These are phyloP conservation scores for Dichotomopilus funicola DNA, from an alignment of 2,329 filamentous ascomycete genomes.

Conservation along the genomic window DNA sequence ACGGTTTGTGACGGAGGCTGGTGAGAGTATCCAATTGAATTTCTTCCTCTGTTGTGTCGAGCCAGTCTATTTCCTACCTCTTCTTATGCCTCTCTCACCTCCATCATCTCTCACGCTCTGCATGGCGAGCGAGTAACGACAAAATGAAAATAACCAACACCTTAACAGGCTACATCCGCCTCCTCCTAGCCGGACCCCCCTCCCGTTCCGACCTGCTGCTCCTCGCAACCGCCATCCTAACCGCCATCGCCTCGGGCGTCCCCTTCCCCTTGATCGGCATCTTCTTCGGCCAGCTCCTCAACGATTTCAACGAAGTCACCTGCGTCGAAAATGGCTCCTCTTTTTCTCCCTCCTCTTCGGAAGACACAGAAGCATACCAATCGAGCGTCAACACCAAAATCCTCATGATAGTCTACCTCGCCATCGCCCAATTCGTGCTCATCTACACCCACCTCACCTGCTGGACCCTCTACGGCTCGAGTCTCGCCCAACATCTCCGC, in stretches of 20 bases:
- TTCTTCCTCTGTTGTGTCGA: no score
- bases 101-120: no score
- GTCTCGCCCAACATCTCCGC: constrained; percentile 56
- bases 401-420: constrained; percentile 56
- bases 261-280: constrained; percentile 51
- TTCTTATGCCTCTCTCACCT: no score
- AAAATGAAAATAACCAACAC: constrained; percentile 18
- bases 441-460: constrained; percentile 60
- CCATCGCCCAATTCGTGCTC: constrained; percentile 55
- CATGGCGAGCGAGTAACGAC: no score
- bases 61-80: no score
- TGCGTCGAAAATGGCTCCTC: constrained; percentile 28
- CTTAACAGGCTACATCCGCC: constrained; percentile 17
- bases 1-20: no score
- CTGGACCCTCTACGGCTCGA: constrained; percentile 59
- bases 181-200: constrained; percentile 19
- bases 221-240: constrained; percentile 16
- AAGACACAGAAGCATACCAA: constrained; percentile 9
- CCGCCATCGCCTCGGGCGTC: constrained; percentile 31
- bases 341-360: not conserved
- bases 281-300: constrained; percentile 47
- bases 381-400: constrained; percentile 33
- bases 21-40: no score
- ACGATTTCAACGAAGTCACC: constrained; percentile 43
- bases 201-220: constrained; percentile 14